These are phyloP conservation scores for Neofusicoccum umdonicola DNA, from an alignment of 2,329 filamentous ascomycete species.

Conservation along the genomic window DNA sequence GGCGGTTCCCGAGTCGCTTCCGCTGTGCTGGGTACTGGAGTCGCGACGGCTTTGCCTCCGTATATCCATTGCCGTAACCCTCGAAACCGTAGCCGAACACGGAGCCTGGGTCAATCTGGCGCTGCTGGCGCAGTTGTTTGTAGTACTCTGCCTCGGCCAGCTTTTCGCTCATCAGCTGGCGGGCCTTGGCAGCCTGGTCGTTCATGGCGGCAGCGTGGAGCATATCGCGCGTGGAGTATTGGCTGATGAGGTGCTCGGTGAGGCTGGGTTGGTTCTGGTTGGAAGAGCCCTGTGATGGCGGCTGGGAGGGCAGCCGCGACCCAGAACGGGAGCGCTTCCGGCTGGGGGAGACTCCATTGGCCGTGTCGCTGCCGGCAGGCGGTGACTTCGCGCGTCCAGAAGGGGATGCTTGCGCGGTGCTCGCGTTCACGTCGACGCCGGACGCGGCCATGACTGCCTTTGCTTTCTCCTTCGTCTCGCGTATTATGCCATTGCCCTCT, in stretches of 20 bases:
- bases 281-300: slow-evolving; percentile 39
- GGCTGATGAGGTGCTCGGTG: slow-evolving; percentile 54
- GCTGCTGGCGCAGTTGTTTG: slow-evolving; percentile 61
- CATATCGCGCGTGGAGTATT: slow-evolving; percentile 65
- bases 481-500: slow-evolving; percentile 47
- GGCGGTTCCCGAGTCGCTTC: slow-evolving; percentile 72
- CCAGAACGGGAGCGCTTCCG: slow-evolving; percentile 61
- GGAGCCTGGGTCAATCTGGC: slow-evolving; percentile 55
- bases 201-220: slow-evolving; percentile 55
- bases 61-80: slow-evolving; percentile 84
- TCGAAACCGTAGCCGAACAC: slow-evolving; percentile 73
- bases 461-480: slow-evolving; percentile 60
- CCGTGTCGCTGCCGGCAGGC: slow-evolving; percentile 34
- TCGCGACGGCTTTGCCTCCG: slow-evolving; percentile 64
- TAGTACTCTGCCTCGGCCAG: slow-evolving; percentile 70
- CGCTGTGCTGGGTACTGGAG: slow-evolving; percentile 79
- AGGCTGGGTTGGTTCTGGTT: slow-evolving; percentile 34
- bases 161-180: slow-evolving; percentile 57
- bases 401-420: slow-evolving; percentile 29
- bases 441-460: slow-evolving; percentile 58
- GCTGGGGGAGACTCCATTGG: slow-evolving; percentile 51
- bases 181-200: slow-evolving; percentile 43
- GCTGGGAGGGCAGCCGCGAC: slow-evolving; percentile 49
- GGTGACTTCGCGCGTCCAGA: slow-evolving; percentile 26
- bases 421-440: slow-evolving; percentile 37